phyloP scores from a whole-genome alignment of 177 flowering plant species.

The Vitis hybrid region DNA sequence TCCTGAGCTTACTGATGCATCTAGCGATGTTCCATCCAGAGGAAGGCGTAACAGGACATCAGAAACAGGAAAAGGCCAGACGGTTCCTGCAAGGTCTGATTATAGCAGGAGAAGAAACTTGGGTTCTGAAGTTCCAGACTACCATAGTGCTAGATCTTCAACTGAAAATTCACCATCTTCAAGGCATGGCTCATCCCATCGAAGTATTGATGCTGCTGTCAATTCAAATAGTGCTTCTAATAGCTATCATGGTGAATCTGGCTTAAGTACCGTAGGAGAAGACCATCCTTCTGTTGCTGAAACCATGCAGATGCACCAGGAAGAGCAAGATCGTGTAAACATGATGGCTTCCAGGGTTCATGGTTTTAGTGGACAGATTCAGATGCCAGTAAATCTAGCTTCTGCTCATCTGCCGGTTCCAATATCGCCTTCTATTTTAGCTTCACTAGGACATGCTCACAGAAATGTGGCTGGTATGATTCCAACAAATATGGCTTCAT shows the following conservation, averaged over 20 bases:
- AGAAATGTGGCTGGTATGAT: slow-evolving; percentile 62
- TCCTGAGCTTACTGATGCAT: slow-evolving; percentile 79
- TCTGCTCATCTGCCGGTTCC: slow-evolving; percentile 66
- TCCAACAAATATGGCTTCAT: slow-evolving; percentile 60
- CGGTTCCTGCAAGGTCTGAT: slow-evolving; percentile 42
- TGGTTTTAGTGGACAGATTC: slow-evolving; percentile 67
- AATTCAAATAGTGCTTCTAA: slow-evolving; percentile 29
- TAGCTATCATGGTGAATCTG: slow-evolving; percentile 41
- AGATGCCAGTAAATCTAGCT: slow-evolving; percentile 59
- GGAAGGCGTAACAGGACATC: slow-evolving; percentile 38
- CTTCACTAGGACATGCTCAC: slow-evolving; percentile 72
- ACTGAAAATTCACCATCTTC: slow-evolving; percentile 50
- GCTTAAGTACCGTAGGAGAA: slow-evolving; percentile 33
- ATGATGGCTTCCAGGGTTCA: slow-evolving; percentile 66
- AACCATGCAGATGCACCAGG: slow-evolving; percentile 63
- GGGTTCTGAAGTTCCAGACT: slow-evolving; percentile 42
- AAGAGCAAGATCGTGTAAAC: slow-evolving; percentile 86
- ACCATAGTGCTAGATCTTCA: slow-evolving; percentile 29
- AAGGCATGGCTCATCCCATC: slow-evolving; percentile 42
- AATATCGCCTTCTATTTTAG: slow-evolving; percentile 58
- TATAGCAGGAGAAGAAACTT: slow-evolving; percentile 48
- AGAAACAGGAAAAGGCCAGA: slow-evolving; percentile 50
- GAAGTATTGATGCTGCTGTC: slow-evolving; percentile 45
- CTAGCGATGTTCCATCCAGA: slow-evolving; percentile 47
- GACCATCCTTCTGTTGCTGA: slow-evolving; percentile 48